Evolutionary conservation across 2,329 filamentous ascomycete genomes (phyloP), one percentile per base, ranked within the genome.

Genomic region (Diaporthe caulivora): DNA sequence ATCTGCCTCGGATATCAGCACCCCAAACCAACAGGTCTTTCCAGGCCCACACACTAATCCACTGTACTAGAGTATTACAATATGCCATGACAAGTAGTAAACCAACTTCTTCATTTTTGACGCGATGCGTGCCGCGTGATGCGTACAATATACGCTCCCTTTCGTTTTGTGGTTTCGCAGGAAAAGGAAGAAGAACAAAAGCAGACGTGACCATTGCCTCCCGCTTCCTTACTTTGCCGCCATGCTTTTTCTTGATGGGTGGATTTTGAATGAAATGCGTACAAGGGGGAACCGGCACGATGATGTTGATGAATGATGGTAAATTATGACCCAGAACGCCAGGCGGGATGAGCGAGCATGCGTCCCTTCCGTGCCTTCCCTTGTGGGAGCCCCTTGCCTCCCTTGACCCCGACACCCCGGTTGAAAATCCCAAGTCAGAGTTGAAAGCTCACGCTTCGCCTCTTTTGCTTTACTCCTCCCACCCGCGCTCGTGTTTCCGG

Each of bases 11-110:
- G 31, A 54, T 47, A 15, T 40, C 47, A 31, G 44, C 47, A 40
- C 21, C n/a, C 44, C 62, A 67, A 67, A 53, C 31, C 62, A 29
- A 53, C 47, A 53, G 47, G 31, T 57, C 17, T 47, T 47, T 69
- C 49, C 26, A 69, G 51, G 51, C 26, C 37, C 29, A 44, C n/a
- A 54, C 51, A 57, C 6, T 2, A 44, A 34, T n/a, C 31, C 58
- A 70, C n/a, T 42, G 47, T 62, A 44, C 69, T 71, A 71, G 24
- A 71, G 40, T 71, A 71, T 71, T 71, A 71, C 55, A 71, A 71
- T 62, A 71, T 62, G 49, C 54, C 37, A 51, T 51, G 31, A 70
- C 42, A 70, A 70, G 42, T 44, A 60, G 58, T 15, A 58, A 53
- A 47, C 31, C 62, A 53, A 67, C 62, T 65, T 44, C 62, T 53